Base-by-base conservation (phyloP, 352 stramenopile genomes). In the Phytophthora podocarpi region DNA sequence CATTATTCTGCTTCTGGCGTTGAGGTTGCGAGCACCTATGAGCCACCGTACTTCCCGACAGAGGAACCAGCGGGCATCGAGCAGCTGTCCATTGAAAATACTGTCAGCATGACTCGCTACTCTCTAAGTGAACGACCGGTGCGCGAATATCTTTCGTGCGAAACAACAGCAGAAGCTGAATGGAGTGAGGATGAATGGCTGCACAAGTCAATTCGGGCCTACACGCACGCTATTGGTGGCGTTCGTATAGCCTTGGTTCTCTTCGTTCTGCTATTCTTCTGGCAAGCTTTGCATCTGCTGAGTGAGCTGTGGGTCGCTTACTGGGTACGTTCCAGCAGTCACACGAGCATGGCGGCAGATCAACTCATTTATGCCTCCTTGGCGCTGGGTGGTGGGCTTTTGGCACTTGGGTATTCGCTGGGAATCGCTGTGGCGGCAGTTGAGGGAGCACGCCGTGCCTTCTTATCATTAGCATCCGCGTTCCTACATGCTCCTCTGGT, bases 251-350 rank as follows among this genome's bases (percentile, higher is more conserved):
- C 73, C 1, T 41, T 84, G 28, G 68, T 82, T 23, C 42, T 91
- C 26, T 57, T 86, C 12, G 15, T 64, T 11, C 69, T 90, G 24
- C 97, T 97, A 58, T 74, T 79, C 27, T 52, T 88, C n/a, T 95
- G 88, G 59, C 87, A 98, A 66, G 57, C 42, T n/a, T 63, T 97
- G n/a, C 78, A 85, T 46, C 78, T 98, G 5, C 31, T 82, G 5
- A 95, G 87, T 37, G 95, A 96, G 47, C 87, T 96, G 57, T 99
- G 91, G 89, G 59, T 99, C 7, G 95, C 85, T 10, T 86, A 93
- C 65, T 98, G 95, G 90, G 86, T 90, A 4, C 76, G 58, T 36
- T 66, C 71, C 20, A 77, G 45, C 50, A 54, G 30, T 28, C 86
- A 92, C 11, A 77, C 91, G 28, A 74, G 86, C 7, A 97, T 91